Percentiles rank a stretch among this genome's conserved stretches.
These are phyloP conservation scores for Acanthamoeba castellanii DNA, from an alignment of 208 protist genomes.

Conservation along the genomic window DNA sequence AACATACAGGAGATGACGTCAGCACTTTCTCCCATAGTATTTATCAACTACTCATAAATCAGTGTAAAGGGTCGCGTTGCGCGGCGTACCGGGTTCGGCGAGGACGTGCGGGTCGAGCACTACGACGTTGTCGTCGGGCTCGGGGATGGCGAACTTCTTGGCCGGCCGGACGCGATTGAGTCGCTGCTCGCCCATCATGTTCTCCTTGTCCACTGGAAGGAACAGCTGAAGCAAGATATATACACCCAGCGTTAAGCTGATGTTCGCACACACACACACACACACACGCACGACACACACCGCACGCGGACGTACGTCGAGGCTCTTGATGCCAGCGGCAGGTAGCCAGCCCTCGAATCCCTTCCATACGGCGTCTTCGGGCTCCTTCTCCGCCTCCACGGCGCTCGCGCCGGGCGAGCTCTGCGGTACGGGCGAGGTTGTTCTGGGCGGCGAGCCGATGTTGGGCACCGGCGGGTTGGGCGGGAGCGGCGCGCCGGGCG, in stretches of 20 bases:
- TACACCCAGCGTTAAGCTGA: background rate
- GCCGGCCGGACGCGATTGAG: background rate
- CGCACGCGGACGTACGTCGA: background rate
- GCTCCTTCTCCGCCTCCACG: background rate
- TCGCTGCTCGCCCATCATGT: conserved; percentile 54
- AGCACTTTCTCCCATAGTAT: no score
- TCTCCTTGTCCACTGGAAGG: conserved; percentile 71
- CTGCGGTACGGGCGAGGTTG: background rate
- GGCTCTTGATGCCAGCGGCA: background rate
- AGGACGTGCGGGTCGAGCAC: conserved; percentile 25
- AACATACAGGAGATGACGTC: conserved; percentile 83
- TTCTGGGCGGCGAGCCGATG: background rate
- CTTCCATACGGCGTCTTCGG: conserved; percentile 32
- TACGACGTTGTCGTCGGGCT: background rate
- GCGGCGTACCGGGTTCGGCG: background rate
- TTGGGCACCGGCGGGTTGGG: background rate
- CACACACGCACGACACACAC: background rate
- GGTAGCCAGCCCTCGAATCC: conserved; percentile 62
- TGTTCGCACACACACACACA: no score
- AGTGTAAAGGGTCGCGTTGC: no score
- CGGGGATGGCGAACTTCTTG: conserved; percentile 53
- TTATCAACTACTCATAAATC: no score
- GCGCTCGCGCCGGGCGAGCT: background rate
- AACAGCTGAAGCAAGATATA: conserved; percentile 21
- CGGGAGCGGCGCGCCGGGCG: background rate